These are phyloP conservation scores for Pichia sp. DNA, from an alignment of 1,139 yeast genomes.

Conservation along the genomic window DNA sequence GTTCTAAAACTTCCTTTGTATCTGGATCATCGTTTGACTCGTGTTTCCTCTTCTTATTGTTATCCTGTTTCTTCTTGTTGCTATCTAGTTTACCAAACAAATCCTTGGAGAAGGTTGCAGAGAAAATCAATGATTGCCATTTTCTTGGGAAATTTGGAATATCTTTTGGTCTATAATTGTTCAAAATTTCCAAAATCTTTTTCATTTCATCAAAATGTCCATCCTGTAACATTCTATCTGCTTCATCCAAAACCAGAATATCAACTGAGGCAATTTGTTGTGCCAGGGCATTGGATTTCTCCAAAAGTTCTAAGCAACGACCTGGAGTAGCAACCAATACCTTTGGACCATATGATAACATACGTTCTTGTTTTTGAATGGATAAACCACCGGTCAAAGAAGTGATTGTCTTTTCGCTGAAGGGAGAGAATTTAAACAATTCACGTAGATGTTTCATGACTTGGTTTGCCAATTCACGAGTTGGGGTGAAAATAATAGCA, in stretches of 20 bases:
- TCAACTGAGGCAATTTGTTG: conserved; percentile 56
- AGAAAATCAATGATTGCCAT: conserved; percentile 90
- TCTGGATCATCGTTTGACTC: conserved; percentile 37
- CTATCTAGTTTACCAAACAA: conserved; percentile 65
- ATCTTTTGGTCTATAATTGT: conserved; percentile 29
- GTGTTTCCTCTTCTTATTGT: conserved; percentile 24
- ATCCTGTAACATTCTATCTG: conserved; percentile 91
- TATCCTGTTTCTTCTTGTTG: conserved; percentile 25
- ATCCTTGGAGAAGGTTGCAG: conserved; percentile 88
- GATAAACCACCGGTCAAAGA: conserved; percentile 92
- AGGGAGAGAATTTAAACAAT: conserved; percentile 53
- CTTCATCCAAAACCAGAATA: conserved; percentile 84
- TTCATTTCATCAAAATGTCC: conserved; percentile 95
- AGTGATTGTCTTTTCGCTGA: conserved; percentile 51
- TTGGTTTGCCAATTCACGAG: conserved; percentile 94
- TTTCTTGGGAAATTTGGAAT: conserved; percentile 26
- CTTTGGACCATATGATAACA: conserved; percentile 66
- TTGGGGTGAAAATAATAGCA: conserved; percentile 86
- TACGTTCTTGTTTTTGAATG: conserved; percentile 83
- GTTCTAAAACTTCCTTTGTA: conserved; percentile 34
- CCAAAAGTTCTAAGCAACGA: conserved; percentile 73
- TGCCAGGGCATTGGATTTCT: conserved; percentile 48
- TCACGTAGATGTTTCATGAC: conserved; percentile 71
- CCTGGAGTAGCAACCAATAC: conserved; percentile 96
- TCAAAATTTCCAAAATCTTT: conserved; percentile 60